These are phyloP conservation scores for Rugiboletus extremiorientalis DNA, from an alignment of 1,284 basidiomycete genomes.

Conservation along the genomic window DNA sequence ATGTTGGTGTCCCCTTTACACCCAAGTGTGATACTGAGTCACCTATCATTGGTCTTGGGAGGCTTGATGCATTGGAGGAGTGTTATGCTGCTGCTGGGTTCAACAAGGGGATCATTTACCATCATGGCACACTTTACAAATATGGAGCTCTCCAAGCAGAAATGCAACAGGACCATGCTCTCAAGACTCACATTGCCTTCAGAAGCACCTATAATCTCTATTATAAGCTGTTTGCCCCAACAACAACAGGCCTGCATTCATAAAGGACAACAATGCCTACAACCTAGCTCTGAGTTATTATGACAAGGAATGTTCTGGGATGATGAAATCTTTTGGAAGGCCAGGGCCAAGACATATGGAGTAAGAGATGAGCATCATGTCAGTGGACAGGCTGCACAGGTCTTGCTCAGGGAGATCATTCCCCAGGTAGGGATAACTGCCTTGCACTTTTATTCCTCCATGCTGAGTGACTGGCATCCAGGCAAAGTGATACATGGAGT, in stretches of 20 bases:
- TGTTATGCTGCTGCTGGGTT: conserved; percentile 9
- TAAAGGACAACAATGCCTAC: conserved; percentile 16
- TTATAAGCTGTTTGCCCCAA: conserved; percentile 3
- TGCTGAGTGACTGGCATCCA: no score
- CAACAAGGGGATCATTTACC: background rate
- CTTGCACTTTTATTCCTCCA: no score
- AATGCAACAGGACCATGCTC: conserved; percentile 1
- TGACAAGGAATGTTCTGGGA: background rate
- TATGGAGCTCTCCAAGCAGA: conserved; percentile 14
- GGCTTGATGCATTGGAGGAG: conserved; percentile 5
- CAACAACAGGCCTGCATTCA: conserved; percentile 3
- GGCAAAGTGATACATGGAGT: background rate
- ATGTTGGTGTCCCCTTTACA: conserved; percentile 7
- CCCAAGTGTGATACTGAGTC: rapidly evolving
- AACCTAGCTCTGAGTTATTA: background rate
- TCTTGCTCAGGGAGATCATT: background rate
- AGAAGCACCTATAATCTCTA: conserved; percentile 12
- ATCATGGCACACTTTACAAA: background rate
- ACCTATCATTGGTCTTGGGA: conserved; percentile 5
- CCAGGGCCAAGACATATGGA: background rate
- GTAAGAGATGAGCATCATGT: conserved; percentile 10
- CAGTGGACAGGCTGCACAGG: conserved; percentile 1
- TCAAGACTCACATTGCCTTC: conserved; percentile 9
- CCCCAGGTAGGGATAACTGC: background rate
- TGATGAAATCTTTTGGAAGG: background rate